Base-by-base conservation (phyloP, 2,329 filamentous ascomycete species). In the Cladosporium sp. region DNA sequence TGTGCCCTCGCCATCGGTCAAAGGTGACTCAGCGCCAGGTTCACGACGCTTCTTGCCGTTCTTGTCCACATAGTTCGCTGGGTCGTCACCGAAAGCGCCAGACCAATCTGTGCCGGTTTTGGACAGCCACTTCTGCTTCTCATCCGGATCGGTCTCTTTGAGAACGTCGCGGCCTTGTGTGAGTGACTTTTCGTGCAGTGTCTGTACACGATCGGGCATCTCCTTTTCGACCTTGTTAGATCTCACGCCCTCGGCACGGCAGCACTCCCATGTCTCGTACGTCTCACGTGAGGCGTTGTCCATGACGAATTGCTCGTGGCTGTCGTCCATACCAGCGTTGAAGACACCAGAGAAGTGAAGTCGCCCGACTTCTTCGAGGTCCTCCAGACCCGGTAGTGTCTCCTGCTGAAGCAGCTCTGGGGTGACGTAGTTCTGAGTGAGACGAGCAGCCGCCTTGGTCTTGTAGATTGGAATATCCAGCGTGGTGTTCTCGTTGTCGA, bases 201-300 rank as follows among this genome's bases (percentile, higher is more conserved):
- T 84, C 76, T 91, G 87, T 0, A 94, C 84, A 13, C 86, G 79
- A 0, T 88, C 86, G 0, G 93, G 91, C 0, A 97, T 82, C 72
- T 96, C 90, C 26, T 88, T 85, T 11, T 85, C 81, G 0, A 97
- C 92, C 30, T 87, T 85, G 64, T 88, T 85, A 16, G 83, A 79
- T 2, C 95, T 88, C 0, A 97, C 91, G 14, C 94, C 94, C 77
- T 98, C 93, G 0, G 92, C 88, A 48, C 90, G 87, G 76, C 94
- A 97, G 0, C 93, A 91, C 77, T 97, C 93, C 92, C 93, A 98
- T 0, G 90, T 91, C 79, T 98, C 94, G 69, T 92, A 96, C 0
- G 93, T 97, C 81, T 98, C 95, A 34, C 94, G 89, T 1, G 90
- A 89, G 75, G 96, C 89, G 73, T 96, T 97, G 77, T 96, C 91